Evolutionary conservation across 2,329 filamentous ascomycete genomes (phyloP), one percentile per base, ranked within the genome.

Genomic region (Delphinella strobiligena): DNA sequence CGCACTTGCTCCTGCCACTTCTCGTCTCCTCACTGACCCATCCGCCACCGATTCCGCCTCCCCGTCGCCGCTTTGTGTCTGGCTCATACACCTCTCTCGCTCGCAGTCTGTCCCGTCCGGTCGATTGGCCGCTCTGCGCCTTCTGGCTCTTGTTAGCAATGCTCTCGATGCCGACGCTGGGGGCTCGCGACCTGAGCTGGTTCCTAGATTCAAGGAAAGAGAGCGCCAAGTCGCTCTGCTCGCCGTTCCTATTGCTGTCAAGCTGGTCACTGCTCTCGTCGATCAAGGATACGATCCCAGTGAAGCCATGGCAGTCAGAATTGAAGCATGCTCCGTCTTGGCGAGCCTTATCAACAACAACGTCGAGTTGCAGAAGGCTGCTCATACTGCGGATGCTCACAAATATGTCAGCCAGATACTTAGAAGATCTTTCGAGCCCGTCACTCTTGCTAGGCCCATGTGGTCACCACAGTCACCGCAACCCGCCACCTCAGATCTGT

Each of bases 261-360:
- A 61, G 39, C 64, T 70, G 49, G 60, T 69, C 4, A 60, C 64
- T 36, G 61, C 61, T 15, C 50, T 55, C 3, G 50, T 47, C 18
- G 41, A 42, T 4, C 18, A 33, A 15, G 2, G 27, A 7, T 38
- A 37, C 24, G 27, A 38, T 9, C 40, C 40, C 15, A 27, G 72
- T 83, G 32, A 48, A 55, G 52, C 54, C 56, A 19, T 42, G 58
- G 4, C 60, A 72, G 58, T 63, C 7, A 68, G 78, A 40, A 83
- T 89, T 55, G 75, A 75, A 45, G 78, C 82, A 2, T 84, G 88
- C 5, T 71, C 75, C 1, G 73, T 93, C 9, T 67, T 96, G 40
- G 84, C 86, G 12, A 76, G 79, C 34, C 68, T 96, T 30, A 77
- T 94, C 14, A 76, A 78, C 18, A 84, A 91, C 52, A 86, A 80